Percentiles rank a stretch among this genome's conserved stretches.
phyloP scores from a whole-genome alignment of 2,329 filamentous ascomycete genomes.

The Pseudopyrenochaeta lycopersici region DNA sequence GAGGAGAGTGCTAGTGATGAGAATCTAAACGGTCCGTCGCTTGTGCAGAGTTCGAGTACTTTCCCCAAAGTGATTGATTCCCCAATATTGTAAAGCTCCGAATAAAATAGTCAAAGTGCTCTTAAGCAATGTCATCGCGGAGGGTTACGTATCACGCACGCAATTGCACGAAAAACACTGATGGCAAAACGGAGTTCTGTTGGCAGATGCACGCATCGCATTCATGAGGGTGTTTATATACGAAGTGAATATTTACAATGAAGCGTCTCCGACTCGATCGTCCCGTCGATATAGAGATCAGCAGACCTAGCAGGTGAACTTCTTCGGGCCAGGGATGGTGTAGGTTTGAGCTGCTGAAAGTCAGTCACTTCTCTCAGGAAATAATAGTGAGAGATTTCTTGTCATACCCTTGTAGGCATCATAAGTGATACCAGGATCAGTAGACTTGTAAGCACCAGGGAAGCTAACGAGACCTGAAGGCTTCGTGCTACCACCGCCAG shows the following conservation, averaged over 20 bases:
- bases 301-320: conserved; percentile 38
- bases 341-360: conserved; percentile 27
- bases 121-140: no score
- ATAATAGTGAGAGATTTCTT: not conserved
- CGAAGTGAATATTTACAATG: conserved; percentile 16
- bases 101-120: no score
- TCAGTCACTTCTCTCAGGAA: conserved; percentile 2
- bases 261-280: not conserved
- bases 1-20: no score
- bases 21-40: no score
- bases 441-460: conserved; percentile 62
- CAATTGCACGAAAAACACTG: no score
- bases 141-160: no score
- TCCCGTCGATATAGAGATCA: not conserved
- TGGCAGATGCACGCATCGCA: conserved; percentile 1
- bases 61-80: no score
- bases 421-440: conserved; percentile 63
- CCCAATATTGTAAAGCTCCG: no score
- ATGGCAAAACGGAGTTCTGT: no score
- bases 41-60: no score
- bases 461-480: conserved; percentile 58
- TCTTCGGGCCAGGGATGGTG: conserved; percentile 37
- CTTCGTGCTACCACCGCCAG: conserved; percentile 57
- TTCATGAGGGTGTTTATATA: conserved; percentile 9
- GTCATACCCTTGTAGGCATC: conserved; percentile 58